Percentiles rank a stretch among this genome's conserved stretches.
These are phyloP conservation scores for Spencermartinsiella europaea DNA, from an alignment of 805 yeast species.

Conservation along the genomic window DNA sequence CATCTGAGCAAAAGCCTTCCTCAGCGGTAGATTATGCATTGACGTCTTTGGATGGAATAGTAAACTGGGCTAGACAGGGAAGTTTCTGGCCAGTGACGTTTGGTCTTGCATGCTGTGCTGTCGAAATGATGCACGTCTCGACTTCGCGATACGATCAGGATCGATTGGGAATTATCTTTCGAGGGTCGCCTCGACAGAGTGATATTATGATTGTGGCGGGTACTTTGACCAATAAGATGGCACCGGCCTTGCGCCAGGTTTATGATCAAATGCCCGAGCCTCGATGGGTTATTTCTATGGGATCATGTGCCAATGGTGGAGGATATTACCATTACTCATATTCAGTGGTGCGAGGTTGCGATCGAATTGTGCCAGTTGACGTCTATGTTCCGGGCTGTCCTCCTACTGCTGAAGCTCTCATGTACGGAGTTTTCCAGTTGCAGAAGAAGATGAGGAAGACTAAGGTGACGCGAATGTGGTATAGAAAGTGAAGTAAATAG, in stretches of 20 bases:
- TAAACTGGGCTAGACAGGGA: constrained; percentile 88
- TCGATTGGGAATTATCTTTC: constrained; percentile 85
- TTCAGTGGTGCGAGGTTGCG: constrained; percentile 86
- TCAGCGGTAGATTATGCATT: constrained; percentile 73
- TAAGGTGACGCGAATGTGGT: constrained; percentile 80
- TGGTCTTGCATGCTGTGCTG: constrained; percentile 91
- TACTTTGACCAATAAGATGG: constrained; percentile 87
- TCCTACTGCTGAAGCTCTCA: constrained; percentile 83
- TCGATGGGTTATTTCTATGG: constrained; percentile 92
- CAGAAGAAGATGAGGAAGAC: constrained; percentile 87
- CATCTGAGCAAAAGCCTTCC: constrained; percentile 55
- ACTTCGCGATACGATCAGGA: constrained; percentile 91
- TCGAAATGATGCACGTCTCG: constrained; percentile 92
- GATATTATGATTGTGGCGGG: constrained; percentile 93
- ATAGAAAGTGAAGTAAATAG: constrained; percentile 51
- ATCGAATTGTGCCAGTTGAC: constrained; percentile 82
- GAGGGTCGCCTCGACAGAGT: constrained; percentile 90
- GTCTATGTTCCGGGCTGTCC: constrained; percentile 93
- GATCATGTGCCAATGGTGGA: constrained; percentile 91
- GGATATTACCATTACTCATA: constrained; percentile 89
- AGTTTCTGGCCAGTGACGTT: constrained; percentile 92
- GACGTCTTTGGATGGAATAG: constrained; percentile 74
- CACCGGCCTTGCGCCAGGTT: constrained; percentile 87
- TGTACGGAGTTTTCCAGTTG: constrained; percentile 85
- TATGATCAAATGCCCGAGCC: constrained; percentile 95